Evolutionary conservation across 2,329 filamentous ascomycete species (phyloP).

Genomic region (Ploettnerulaceae sp.): DNA sequence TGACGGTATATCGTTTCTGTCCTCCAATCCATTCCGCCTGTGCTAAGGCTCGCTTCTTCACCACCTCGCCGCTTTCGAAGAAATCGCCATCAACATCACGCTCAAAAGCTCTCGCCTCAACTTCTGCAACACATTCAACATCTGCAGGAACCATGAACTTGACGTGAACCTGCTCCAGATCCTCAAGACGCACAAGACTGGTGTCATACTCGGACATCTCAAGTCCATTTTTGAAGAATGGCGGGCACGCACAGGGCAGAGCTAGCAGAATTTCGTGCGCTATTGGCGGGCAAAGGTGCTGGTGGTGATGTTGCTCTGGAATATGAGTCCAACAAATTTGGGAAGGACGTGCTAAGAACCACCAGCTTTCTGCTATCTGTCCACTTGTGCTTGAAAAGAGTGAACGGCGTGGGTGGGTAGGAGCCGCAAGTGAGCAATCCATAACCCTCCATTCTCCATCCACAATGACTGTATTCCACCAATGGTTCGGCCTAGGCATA

Average conservation of each 20-base stretch:
- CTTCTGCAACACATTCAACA: slow-evolving; percentile 86
- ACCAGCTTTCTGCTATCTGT: slow-evolving; percentile 77
- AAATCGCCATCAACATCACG: slow-evolving; percentile 84
- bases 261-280: slow-evolving; percentile 81
- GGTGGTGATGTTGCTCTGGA: slow-evolving; percentile 78
- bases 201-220: slow-evolving; percentile 90
- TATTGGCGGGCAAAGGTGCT: slow-evolving; percentile 87
- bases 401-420: slow-evolving; percentile 76
- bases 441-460: slow-evolving; percentile 96
- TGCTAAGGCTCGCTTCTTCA: slow-evolving; percentile 80
- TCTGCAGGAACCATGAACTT: slow-evolving; percentile 84
- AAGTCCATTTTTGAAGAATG: slow-evolving; percentile 78
- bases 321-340: slow-evolving; percentile 97
- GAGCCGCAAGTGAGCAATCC: slow-evolving; percentile 87
- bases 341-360: slow-evolving; percentile 83
- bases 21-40: slow-evolving; percentile 90
- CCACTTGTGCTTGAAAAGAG: slow-evolving; percentile 70
- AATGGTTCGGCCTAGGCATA: slow-evolving; percentile 87
- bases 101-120: slow-evolving; percentile 77
- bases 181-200: slow-evolving; percentile 76
- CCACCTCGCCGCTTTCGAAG: slow-evolving; percentile 84
- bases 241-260: slow-evolving; percentile 77
- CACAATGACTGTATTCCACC: slow-evolving; percentile 92
- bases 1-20: slow-evolving; percentile 86
- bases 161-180: slow-evolving; percentile 88